Base-by-base conservation (phyloP, 2,329 filamentous ascomycete species). In the Aspergillus fijiensis region DNA sequence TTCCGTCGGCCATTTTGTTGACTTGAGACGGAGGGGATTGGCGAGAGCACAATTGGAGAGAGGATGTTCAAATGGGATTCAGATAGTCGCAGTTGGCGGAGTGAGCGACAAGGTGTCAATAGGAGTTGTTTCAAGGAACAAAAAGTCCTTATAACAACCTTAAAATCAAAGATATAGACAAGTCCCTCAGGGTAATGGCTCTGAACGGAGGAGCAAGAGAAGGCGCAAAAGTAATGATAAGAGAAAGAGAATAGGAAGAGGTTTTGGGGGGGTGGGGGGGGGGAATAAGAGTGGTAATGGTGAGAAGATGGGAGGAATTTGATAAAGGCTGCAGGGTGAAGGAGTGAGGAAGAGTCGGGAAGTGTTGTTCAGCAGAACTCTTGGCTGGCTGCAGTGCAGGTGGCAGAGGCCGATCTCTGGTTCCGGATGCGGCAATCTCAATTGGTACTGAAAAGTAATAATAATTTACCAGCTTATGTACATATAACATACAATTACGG, bases 1-100 rank as follows among this genome's bases (percentile, higher is more conserved):
- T 96, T 76, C 93, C 92, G 82, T 95, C 90, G 72, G 89, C 84
- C 92, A 96, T 96, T 66, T 70, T 82, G 73, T 57, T 59, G 60
- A 29, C 27, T 29, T 29, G 57, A 59, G 58, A 39, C 35, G 48
- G 47, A 39, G 51, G 49, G 54, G 51, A 31, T 45, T 29, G 53
- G 39, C 21, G 55, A 57, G 42, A 56, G 29, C 50, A n/a, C 56
- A n/a, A 27, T 29, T 39, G 31, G 58, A 55, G 39, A 51, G 55
- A 51, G 53, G n/a, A 55, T 52, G 57, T 19, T 48, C 29, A 33
- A 49, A 49, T 47, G 45, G 51, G 25, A 35, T 58, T 51, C 21
- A 59, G 51, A 61, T 21, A 16, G 51, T 52, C 31, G 51, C 51
- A 27, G 51, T 31, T 45, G 35, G 12, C 31, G 51, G 31, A 53